phyloP scores from a whole-genome alignment of 1,284 basidiomycete genomes.

The Schizophyllum amplum region DNA sequence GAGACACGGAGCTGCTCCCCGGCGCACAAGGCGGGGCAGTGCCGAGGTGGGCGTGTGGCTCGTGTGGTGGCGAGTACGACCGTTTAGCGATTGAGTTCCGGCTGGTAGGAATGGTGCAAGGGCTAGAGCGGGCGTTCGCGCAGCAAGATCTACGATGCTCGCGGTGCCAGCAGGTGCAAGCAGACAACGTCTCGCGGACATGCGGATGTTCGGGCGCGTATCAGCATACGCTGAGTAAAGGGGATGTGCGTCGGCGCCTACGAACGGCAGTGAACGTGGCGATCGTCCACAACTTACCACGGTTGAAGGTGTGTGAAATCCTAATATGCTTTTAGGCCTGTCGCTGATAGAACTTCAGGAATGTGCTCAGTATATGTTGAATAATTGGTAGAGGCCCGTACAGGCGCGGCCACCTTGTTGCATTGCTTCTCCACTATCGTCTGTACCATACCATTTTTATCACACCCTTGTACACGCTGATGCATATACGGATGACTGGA shows the following conservation, averaged over 20 bases:
- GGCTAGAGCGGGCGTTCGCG: slow-evolving; percentile 69
- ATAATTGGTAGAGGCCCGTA: slow-evolving; percentile 30
- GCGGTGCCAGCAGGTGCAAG: slow-evolving; percentile 85
- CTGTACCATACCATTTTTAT: no score
- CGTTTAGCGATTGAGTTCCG: slow-evolving; percentile 79
- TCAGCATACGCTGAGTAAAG: slow-evolving; percentile 61
- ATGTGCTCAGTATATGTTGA: slow-evolving; percentile 41
- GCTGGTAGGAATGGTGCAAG: slow-evolving; percentile 71
- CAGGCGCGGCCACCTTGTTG: no score
- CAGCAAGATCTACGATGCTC: slow-evolving; percentile 87
- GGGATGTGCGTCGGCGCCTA: slow-evolving; percentile 62
- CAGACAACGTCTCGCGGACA: slow-evolving; percentile 78
- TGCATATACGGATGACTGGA: no score
- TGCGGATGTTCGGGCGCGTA: slow-evolving; percentile 88
- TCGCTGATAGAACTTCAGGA: slow-evolving; percentile 31
- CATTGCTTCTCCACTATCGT: no score
- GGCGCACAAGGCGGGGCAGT: slow-evolving; percentile 33
- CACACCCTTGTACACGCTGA: no score
- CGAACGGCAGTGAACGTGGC: slow-evolving; percentile 78
- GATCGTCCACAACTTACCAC: slow-evolving; percentile 57
- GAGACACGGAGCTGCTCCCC: slow-evolving; percentile 83
- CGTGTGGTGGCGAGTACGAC: slow-evolving; percentile 87
- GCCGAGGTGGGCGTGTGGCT: slow-evolving; percentile 56
- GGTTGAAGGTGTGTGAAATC: slow-evolving; percentile 49
- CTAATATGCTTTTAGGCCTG: not conserved